Evolutionary conservation across 306 rosid species (phyloP), one percentile per base, ranked within the genome.

Genomic region (Vigna radiata): DNA sequence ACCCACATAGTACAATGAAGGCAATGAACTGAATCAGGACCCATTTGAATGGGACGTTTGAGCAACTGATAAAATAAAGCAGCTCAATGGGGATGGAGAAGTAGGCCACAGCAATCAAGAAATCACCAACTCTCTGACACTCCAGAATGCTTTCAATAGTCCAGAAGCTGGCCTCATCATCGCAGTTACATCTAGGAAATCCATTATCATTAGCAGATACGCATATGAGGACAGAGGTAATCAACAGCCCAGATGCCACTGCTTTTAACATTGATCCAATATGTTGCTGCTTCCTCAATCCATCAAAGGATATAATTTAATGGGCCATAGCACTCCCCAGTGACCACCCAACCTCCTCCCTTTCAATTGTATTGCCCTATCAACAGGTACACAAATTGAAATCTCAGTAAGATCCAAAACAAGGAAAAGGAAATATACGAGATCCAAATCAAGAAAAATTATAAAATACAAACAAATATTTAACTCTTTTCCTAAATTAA

Each of bases 21-120:
- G 98, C 90, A 75, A 96, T 93, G 86, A 96, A 96, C 89, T 96
- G 31, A 72, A 91, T 80, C 25, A 96, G 97, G 73, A 96, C 99
- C 99, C 99, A 96, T 87, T 96, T 96, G 91, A 96, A 96, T 10
- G 99, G 99, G 55, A 96, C 89, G 46, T 96, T 96, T 19, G 99
- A 92, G 93, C 99, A 93, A 85, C 98, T 96, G 49, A 96, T 88
- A 29, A 96, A 96, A 78, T 96, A 96, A 54, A 96, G 97, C 56
- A 96, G 86, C 82, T 96, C 99, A 63, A 96, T 86, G 43, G 99
- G 99, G 65, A 96, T 96, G 9, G 99, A 96, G 68, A 96, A 96
- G 85, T 96, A 96, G 74, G 99, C 99, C 80, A 96, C 98, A 6
- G 98, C 98, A 76, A 96, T 96, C 70, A 96, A 87, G 96, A 96